A percentile compares a stretch with the other conserved stretches of the same genome.
Evolutionary conservation across 768 basidiomycete genomes (phyloP).

Genomic region (Dioszegia crocea): DNA sequence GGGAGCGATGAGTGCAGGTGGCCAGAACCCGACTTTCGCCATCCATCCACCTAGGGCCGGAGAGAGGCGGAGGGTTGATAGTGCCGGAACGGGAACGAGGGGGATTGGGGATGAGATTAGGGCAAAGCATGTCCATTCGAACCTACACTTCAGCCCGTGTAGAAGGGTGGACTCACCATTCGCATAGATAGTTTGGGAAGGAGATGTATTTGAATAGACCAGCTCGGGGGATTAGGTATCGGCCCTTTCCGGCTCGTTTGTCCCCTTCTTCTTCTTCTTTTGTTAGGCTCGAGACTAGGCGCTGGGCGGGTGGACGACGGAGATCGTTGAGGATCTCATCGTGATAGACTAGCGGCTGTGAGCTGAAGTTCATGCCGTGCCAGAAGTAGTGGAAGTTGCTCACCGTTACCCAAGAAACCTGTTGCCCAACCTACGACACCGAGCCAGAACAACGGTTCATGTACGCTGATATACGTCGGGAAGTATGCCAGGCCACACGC

Average conservation of each 20-base stretch:
- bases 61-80: slow-evolving; percentile 2
- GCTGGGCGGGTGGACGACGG: slow-evolving; percentile 53
- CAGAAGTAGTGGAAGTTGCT: too few species aligned
- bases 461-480: slow-evolving; percentile 13
- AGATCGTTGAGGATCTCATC: slow-evolving; percentile 86
- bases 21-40: slow-evolving; percentile 6
- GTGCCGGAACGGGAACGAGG: slow-evolving; percentile 10
- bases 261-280: slow-evolving; percentile 38
- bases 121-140: slow-evolving; percentile 87
- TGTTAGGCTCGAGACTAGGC: slow-evolving; percentile 16
- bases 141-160: too few species aligned
- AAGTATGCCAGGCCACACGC: slow-evolving; percentile 29
- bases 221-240: slow-evolving; percentile 61
- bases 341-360: slow-evolving; percentile 57
- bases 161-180: slow-evolving; percentile 64
- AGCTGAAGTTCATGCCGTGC: not conserved
- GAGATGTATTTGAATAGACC: slow-evolving; percentile 72
- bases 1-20: slow-evolving; percentile 55
- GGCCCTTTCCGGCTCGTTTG: slow-evolving; percentile 39
- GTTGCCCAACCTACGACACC: slow-evolving; percentile 65
- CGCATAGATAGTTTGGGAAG: slow-evolving; percentile 89
- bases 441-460: slow-evolving; percentile 55
- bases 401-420: slow-evolving; percentile 69
- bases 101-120: slow-evolving; percentile 57
- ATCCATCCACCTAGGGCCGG: not conserved